Evolutionary conservation across 2,329 filamentous ascomycete genomes (phyloP).

Genomic region (Penicillium olsonii): DNA sequence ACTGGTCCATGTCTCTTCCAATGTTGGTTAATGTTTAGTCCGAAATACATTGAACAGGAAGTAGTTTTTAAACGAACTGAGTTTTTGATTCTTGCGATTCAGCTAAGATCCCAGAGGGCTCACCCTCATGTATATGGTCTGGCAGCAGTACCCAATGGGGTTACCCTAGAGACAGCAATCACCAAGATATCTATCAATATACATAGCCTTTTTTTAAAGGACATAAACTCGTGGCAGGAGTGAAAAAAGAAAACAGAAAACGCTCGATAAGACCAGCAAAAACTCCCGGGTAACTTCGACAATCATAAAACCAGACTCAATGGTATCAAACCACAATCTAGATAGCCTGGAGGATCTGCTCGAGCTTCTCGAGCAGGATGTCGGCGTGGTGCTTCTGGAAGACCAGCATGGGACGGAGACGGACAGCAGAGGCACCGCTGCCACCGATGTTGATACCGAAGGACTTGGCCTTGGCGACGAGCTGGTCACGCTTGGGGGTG

Average conservation of each 20-base stretch:
- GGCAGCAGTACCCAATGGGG: too few species aligned
- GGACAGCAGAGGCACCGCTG: conserved; percentile 71
- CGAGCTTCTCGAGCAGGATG: conserved; percentile 74
- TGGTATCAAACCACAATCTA: conserved; percentile 22
- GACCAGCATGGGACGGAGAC: conserved; percentile 84
- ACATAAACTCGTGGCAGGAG: conserved; percentile 19
- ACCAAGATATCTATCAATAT: conserved; percentile 19
- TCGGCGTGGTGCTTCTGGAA: conserved; percentile 70
- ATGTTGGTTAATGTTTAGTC: too few species aligned
- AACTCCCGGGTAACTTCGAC: conserved; percentile 15
- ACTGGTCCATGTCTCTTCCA: too few species aligned
- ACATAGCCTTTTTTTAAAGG: conserved; percentile 17
- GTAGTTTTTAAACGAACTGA: too few species aligned
- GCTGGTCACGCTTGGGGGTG: conserved; percentile 65
- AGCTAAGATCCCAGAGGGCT: too few species aligned
- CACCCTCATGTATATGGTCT: too few species aligned
- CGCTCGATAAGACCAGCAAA: conserved; percentile 21
- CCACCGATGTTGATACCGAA: conserved; percentile 86
- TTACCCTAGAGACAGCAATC: conserved; percentile 2
- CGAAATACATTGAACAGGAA: too few species aligned
- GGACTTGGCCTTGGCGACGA: conserved; percentile 75
- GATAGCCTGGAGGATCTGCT: conserved; percentile 65
- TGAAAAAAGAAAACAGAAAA: conserved; percentile 14
- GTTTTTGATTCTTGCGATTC: too few species aligned
- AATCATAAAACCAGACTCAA: conserved; percentile 8